Base-by-base conservation (phyloP, 2,329 filamentous ascomycete genomes). In the Fonsecaea monophora region DNA sequence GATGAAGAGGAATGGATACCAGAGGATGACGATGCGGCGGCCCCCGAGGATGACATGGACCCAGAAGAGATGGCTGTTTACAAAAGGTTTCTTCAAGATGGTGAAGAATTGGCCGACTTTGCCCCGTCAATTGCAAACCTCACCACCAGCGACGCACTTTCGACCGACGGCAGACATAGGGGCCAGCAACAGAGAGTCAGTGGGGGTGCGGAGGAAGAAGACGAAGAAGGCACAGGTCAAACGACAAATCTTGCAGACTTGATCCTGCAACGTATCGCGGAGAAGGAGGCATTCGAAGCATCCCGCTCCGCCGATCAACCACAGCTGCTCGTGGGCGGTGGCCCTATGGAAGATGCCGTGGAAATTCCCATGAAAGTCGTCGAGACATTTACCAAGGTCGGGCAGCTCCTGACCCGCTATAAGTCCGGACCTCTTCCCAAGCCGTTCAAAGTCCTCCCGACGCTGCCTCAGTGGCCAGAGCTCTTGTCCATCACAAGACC, bases 341-440 rank as follows among this genome's bases (percentile, higher is more conserved):
- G 87, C 62, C 78, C 85, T 0, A 85, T 88, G 1, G 91, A 95
- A 71, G 94, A 96, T 68, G 91, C 92, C 21, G 89, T 92, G 57
- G 91, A 97, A 76, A 84, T 99, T 60, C 93, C 93, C 2, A 90
- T 90, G 53, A 97, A 97, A 80, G 93, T 97, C 13, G 86, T 97
- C 15, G 94, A 98, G 76, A 94, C 97, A 15, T 57, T 66, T 50
- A 70, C 53, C 58, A 92, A 89, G 81, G 89, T 97, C 73, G 94
- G 94, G 68, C 84, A 94, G 72, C 90, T 98, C 68, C 85, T 99
- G 66, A 93, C 92, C 32, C 88, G 94, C 71, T 98, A 97, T 83
- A 97, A 96, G 80, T 94, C 91, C 13, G 95, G 95, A n/a, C 94
- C 94, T 72, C 85, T 99, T 37, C 95, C 95, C 21, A 99, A 99